Conservation (phyloP, 331 rosid species). For the Malus hybrid region DNA sequence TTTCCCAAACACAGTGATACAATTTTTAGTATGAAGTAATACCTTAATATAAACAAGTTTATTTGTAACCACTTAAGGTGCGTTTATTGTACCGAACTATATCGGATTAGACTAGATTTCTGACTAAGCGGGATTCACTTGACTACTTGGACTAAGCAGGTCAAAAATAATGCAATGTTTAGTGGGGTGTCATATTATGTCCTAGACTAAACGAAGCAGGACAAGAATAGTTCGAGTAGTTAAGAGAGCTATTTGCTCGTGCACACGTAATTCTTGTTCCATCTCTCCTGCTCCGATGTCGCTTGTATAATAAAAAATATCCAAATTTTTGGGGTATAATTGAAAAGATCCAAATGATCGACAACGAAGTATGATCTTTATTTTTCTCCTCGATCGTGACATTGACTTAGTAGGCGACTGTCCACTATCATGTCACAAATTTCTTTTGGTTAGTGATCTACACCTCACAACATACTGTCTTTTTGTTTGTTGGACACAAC, state of each 20-base stretch:
- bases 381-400: neutral
- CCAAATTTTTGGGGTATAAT: neutral
- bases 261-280: neutral
- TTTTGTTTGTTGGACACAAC: neutral
- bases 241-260: too few species aligned
- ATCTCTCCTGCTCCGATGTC: too few species aligned
- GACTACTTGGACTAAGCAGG: too few species aligned
- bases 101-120: fast-evolving
- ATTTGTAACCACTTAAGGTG: too few species aligned
- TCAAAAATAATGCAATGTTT: too few species aligned
- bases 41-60: neutral
- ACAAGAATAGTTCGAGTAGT: too few species aligned
- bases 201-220: too few species aligned
- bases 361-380: neutral
- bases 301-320: neutral
- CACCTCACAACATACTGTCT: neutral
- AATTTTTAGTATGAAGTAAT: neutral
- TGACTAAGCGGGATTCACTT: too few species aligned
- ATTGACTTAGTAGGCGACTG: neutral
- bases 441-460: neutral
- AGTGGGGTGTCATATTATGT: too few species aligned
- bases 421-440: neutral
- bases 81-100: too few species aligned
- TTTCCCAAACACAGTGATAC: neutral
- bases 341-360: neutral